Evolutionary conservation across 2,329 filamentous ascomycete genomes (phyloP), one percentile per base, ranked within the genome.

Genomic region (Colletotrichum sp.): DNA sequence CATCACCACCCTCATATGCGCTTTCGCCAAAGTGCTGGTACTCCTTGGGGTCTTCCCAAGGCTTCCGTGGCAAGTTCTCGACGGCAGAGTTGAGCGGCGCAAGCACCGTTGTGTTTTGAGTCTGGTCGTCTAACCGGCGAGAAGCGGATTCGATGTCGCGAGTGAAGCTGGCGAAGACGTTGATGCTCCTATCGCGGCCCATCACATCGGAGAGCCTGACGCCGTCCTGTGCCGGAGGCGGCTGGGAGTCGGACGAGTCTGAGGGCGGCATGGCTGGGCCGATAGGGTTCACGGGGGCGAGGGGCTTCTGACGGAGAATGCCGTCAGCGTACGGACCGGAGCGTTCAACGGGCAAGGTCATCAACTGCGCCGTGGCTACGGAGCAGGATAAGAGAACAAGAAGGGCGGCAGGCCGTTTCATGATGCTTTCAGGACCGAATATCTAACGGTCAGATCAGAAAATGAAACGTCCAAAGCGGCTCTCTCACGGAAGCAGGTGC

Each of bases 21-120:
- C 92, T 84, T 3, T 89, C 87, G 0, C 95, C 95, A 5, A 93
- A 84, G 2, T 83, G 83, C 5, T 87, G 85, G 81, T 97, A 96
- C 77, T 98, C 95, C 66, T 88, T 84, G 0, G 93, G 90, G 76
- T 96, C 87, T 78, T 94, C 94, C 95, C 95, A 98, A 0, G 96
- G 96, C 82, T 98, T 98, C 66, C 93, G 89, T 1, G 95, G 94
- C 29, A 98, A 86, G 1, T 84, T 86, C 76, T 94, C 93, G 79
- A 99, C 91, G 5, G 93, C 95, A 21, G 90, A 91, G 86, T 99
- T 98, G 68, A 94, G 86, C 1, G 97, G 97, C 7, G 96, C 96
- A 4, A 98, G 90, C 29, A 98, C 92, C 3, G 95, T 98, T 18
- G 94, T 94, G 81, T 96, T 96, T 72, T 89, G 83, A 1, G 85